Evolutionary conservation across 768 basidiomycete genomes (phyloP), one percentile per base, ranked within the genome.

Genomic region (Galerina sulciceps): DNA sequence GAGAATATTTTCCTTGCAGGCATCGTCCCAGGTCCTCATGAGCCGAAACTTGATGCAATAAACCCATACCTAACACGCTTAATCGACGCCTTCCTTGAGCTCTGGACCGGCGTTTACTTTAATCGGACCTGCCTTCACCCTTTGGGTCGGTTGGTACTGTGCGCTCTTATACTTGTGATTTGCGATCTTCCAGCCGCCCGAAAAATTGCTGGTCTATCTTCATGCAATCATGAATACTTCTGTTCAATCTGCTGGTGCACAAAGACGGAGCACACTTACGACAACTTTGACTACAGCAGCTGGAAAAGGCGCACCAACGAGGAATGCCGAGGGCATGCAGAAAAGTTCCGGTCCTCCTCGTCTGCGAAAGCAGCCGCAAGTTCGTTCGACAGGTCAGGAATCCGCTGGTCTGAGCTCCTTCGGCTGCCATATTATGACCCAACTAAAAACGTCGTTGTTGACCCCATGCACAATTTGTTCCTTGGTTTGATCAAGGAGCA

Each of bases 401-500:
- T 56, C n/a, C 64, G 73, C 6, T 74, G 64, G 59, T 67, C 72
- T 0, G 63, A 60, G 31, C 54, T 81, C 0, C 58, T 74, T 10
- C 52, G 71, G 0, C 69, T 82, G 1, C 71, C 73, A 0, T 82
- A 82, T 59, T 81, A 77, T 73, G 72, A 79, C 49, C 71, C 72
- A 0, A 64, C 67, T 2, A 52, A 55, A 4, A 73, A 62, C 45
- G 45, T 71, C 4, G 62, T 76, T 1, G 61, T 79, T 10, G 78
- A 81, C 50, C 55, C 73, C 1, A 80, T 80, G 78, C 80, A 81
- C 59, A 71, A 68, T 15, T 63, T 80, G 0, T 70, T 74, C 38
- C 69, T 79, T 1, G 74, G 76, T 6, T 45, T 71, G 1, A 54
- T 76, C 3, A 61, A 69, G 18, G 66, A 72, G 18, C 78, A 60